phyloP scores from a whole-genome alignment of 352 stramenopile species.

The Globisporangium irregulare region DNA sequence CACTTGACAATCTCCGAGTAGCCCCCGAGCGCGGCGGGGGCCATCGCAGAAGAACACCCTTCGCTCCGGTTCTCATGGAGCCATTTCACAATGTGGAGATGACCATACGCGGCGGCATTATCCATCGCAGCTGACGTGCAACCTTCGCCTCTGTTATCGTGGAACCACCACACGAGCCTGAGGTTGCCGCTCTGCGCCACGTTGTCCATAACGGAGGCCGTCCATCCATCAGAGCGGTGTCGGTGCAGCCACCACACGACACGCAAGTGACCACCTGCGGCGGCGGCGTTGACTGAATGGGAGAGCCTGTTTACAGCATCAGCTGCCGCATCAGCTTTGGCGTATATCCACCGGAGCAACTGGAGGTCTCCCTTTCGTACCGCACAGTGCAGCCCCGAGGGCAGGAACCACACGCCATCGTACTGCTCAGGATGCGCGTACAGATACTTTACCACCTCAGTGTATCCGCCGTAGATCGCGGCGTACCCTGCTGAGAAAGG shows the following conservation, averaged over 20 bases:
- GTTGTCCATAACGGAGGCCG: neutral
- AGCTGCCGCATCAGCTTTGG: neutral
- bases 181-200: neutral
- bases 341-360: neutral
- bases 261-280: neutral
- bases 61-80: neutral
- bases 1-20: neutral
- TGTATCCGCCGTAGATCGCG: neutral
- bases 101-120: too few relatives aligned
- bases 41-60: neutral
- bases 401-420: neutral
- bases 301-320: neutral
- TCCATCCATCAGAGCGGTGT: neutral
- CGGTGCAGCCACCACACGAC: neutral
- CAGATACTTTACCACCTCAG: neutral
- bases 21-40: neutral
- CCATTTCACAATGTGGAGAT: neutral
- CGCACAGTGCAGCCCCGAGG: neutral
- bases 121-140: neutral
- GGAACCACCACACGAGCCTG: neutral
- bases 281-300: neutral
- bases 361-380: neutral
- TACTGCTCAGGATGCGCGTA: neutral
- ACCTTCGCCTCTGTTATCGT: neutral
- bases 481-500: neutral